Percentiles rank a stretch among this genome's conserved stretches.
Conservation (phyloP, 345 rosid species). For the Citrus maxima region DNA sequence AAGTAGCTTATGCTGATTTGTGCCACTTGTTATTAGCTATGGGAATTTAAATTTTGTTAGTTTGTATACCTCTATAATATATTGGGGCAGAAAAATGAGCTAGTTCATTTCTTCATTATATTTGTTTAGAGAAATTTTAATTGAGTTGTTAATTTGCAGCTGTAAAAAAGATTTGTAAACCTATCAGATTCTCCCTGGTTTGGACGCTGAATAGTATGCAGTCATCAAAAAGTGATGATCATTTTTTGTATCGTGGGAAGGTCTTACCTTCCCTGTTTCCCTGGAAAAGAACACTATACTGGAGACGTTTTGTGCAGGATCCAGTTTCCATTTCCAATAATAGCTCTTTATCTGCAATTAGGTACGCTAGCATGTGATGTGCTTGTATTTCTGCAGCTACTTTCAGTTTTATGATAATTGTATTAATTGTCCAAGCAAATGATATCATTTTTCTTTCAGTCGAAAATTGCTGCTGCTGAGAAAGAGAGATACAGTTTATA, state of each 20-base stretch:
- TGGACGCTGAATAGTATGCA: conserved; percentile 61
- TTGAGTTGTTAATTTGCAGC: conserved; percentile 37
- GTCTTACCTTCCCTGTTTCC: conserved; percentile 74
- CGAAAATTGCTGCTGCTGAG: conserved; percentile 62
- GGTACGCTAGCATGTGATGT: conserved; percentile 41
- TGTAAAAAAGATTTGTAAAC: conserved; percentile 41
- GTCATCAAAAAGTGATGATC: conserved; percentile 31
- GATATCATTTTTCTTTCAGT: conserved; percentile 36
- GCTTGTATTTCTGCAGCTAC: conserved; percentile 26
- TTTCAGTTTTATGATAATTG: conserved; percentile 1
- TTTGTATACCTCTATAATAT: not conserved
- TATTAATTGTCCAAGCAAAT: conserved; percentile 20
- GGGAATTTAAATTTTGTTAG: not conserved
- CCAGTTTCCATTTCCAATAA: conserved; percentile 33
- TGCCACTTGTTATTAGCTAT: not conserved
- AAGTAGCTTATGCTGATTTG: not conserved
- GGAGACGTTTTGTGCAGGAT: conserved; percentile 52
- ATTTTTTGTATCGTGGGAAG: conserved; percentile 39
- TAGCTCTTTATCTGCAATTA: conserved; percentile 50
- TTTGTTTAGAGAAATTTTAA: conserved; percentile 8
- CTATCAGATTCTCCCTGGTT: conserved; percentile 62
- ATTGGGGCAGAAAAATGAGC: not conserved
- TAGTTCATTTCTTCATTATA: conserved; percentile 4
- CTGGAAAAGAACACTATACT: conserved; percentile 76
- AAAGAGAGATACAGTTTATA: conserved; percentile 76